Evolutionary conservation across 495 filamentous ascomycete genomes (phyloP), one percentile per base, ranked within the genome.

Genomic region (Apodospora peruviana): DNA sequence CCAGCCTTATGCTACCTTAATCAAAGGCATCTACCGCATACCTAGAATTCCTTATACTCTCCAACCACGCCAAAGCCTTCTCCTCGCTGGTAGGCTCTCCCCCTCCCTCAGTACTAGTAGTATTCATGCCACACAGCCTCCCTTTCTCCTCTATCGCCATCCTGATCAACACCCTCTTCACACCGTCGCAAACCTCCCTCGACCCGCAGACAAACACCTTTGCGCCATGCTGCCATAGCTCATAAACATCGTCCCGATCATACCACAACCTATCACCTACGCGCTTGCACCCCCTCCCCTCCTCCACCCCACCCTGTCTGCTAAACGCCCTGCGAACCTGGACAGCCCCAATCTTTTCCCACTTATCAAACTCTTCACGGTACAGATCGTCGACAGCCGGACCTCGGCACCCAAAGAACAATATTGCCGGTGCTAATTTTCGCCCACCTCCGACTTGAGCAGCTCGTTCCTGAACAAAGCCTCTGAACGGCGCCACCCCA

Each of bases 21-120:
- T 78, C 78, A 71, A 87, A 88, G 35, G 86, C 81, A 70, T 87
- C 84, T 14, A 74, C 82, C 23, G 81, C 81, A 73, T 81, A 87
- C 52, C 84, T 59, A 59, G 77, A 75, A 53, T 84, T 79, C 60
- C 75, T 68, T 48, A 85, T 50, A 10, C 61, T 60, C 47, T 81
- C 72, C 63, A 82, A 85, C 78, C 73, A 80, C 56, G 72, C 66
- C 57, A 50, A 17, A 17, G 54, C 45, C 36, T 40, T 38, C 62
- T 64, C 37, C 48, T 68, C 65, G 14, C 60, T 69, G 21, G 65
- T 64, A 23, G 57, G 57, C n/a, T 73, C 56, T 18, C 74, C 69
- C 7, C 60, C 66, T 16, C 51, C 63, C n/a, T 62, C 52, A n/a
- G 22, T 38, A 40, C 29, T 32, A 24, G 43, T 34, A 3, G 50